Conservation (phyloP, 345 rosid genomes). For the Salix arbutifolia region DNA sequence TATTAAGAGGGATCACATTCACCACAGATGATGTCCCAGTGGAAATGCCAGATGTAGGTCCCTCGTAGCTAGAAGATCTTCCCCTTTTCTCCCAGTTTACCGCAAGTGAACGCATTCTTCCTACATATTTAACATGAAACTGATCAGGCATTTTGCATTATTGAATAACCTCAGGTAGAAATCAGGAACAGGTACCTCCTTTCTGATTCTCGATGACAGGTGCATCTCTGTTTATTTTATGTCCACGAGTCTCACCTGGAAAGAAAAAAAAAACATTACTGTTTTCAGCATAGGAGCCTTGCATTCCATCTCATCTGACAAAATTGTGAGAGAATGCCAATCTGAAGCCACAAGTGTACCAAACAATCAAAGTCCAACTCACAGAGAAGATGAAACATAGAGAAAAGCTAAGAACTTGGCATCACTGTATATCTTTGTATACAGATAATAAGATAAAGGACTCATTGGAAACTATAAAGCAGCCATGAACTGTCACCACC, state of each 20-base stretch:
- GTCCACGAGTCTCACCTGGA: constrained; percentile 61
- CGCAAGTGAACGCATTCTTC: constrained; percentile 56
- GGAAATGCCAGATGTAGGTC: constrained; percentile 40
- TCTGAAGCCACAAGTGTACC: not conserved
- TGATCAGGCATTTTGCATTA: constrained; percentile 9
- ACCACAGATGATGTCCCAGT: constrained; percentile 38
- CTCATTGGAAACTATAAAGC: not conserved
- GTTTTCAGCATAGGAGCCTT: not conserved
- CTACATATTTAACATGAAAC: constrained; percentile 33
- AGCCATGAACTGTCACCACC: not conserved
- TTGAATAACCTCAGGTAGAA: constrained; percentile 13
- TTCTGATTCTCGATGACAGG: constrained; percentile 47
- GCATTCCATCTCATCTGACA: not conserved
- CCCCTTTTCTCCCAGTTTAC: constrained; percentile 78
- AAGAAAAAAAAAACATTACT: constrained; percentile 10
- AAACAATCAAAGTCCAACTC: not conserved
- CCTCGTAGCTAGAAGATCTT: constrained; percentile 52
- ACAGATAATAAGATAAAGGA: not conserved
- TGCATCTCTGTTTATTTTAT: constrained; percentile 51
- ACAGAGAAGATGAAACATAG: not conserved
- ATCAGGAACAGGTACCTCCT: constrained; percentile 54
- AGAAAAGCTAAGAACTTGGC: not conserved
- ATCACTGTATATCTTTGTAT: too few species aligned
- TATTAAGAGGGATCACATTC: constrained; percentile 43
- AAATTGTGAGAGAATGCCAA: not conserved